Conservation (phyloP, 202 grass and related monocot genomes). For the Schoenoplectus tabernaemontani region DNA sequence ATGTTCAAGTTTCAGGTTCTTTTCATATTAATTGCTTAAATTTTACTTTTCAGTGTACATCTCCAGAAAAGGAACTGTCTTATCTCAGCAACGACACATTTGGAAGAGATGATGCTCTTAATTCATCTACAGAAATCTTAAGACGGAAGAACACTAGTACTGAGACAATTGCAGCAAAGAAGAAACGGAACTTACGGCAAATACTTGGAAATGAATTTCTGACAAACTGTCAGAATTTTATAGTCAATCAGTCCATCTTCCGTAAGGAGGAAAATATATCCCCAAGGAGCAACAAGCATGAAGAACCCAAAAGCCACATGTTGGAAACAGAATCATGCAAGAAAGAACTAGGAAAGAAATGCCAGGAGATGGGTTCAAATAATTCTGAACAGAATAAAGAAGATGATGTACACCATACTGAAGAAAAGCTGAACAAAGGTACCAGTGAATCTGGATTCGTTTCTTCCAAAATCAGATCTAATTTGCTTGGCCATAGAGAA, state of each 20-base stretch:
- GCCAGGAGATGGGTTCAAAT: background rate
- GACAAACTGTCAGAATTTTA: background rate
- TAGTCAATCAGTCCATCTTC: background rate
- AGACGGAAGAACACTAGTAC: background rate
- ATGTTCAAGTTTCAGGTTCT: background rate
- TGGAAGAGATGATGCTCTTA: background rate
- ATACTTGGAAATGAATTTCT: conserved; percentile 41
- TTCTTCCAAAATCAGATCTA: conserved; percentile 26
- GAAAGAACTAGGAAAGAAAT: background rate
- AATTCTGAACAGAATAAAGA: conserved; percentile 15
- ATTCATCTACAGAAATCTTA: background rate
- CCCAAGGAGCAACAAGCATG: background rate
- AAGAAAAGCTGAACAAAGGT: conserved; percentile 10
- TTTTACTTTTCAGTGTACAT: conserved; percentile 2
- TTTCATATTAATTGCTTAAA: background rate
- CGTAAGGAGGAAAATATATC: conserved; percentile 18
- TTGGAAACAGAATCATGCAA: background rate
- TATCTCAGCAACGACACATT: background rate
- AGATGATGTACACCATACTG: background rate
- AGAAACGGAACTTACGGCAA: conserved; percentile 44
- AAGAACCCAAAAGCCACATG: conserved; percentile 14
- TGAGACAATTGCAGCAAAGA: conserved; percentile 25
- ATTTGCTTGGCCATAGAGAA: background rate
- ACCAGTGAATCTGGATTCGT: conserved; percentile 38
- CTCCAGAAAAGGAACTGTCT: conserved; percentile 9